Evolutionary conservation across 2,329 filamentous ascomycete genomes (phyloP).

Genomic region (Exophiala mesophila): DNA sequence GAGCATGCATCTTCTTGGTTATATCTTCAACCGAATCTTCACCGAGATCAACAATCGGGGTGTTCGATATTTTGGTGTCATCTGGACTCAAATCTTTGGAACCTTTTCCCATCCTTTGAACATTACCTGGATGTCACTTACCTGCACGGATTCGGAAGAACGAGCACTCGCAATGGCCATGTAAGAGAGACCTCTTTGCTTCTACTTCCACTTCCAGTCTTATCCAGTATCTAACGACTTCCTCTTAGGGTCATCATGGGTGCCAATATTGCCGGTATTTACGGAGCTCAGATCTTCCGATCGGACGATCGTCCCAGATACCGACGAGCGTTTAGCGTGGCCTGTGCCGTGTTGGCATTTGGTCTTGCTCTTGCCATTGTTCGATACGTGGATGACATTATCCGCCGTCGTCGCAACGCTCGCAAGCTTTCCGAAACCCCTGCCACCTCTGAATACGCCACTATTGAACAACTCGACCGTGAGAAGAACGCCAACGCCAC

Average conservation of each 20-base stretch:
- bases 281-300: conserved; percentile 57
- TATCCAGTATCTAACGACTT: background rate
- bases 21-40: conserved; percentile 52
- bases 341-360: conserved; percentile 42
- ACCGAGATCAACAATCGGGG: conserved; percentile 41
- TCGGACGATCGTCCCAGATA: conserved; percentile 49
- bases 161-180: conserved; percentile 57
- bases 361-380: conserved; percentile 40
- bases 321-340: conserved; percentile 47
- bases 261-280: conserved; percentile 58
- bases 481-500: conserved; percentile 2
- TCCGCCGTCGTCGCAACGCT: conserved; percentile 22
- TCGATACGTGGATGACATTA: conserved; percentile 42
- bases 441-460: background rate
- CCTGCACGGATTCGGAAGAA: conserved; percentile 54
- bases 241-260: conserved; percentile 54
- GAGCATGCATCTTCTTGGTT: conserved; percentile 46
- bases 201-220: too few relatives aligned
- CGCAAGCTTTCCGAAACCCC: background rate
- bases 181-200: too few relatives aligned
- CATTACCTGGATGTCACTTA: conserved; percentile 56
- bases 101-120: conserved; percentile 49
- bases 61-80: conserved; percentile 50
- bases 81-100: conserved; percentile 53
- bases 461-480: background rate